A percentile compares a stretch with the other conserved stretches of the same genome.
phyloP scores from a whole-genome alignment of 2,329 filamentous ascomycete species.

The Pseudocercospora vitis region DNA sequence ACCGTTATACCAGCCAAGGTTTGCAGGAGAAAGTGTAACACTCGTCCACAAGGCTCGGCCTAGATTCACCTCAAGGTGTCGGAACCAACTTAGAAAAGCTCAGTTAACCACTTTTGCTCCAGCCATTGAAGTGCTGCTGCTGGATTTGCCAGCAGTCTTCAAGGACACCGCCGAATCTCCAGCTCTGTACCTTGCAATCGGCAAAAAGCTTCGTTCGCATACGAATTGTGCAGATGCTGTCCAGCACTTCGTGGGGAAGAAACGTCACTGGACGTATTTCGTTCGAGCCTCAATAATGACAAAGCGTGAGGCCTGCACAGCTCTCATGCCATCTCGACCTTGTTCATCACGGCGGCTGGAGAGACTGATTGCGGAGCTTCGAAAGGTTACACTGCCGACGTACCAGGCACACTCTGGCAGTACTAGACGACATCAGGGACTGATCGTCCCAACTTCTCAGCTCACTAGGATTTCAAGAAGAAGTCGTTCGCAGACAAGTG shows the following conservation, averaged over 20 bases:
- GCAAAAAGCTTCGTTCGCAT: background rate
- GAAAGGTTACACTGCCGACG: background rate
- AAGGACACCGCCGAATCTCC: background rate
- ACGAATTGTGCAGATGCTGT: background rate
- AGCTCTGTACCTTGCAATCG: background rate
- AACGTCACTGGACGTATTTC: background rate
- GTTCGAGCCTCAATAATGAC: background rate
- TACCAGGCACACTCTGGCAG: background rate
- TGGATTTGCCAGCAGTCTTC: background rate
- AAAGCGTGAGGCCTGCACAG: background rate
- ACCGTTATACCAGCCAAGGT: too few relatives aligned
- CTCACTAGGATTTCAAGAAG: background rate
- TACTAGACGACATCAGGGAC: background rate
- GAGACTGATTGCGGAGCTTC: background rate
- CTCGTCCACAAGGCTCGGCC: too few relatives aligned
- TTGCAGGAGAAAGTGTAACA: too few relatives aligned
- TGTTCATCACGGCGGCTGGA: background rate
- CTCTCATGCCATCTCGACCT: background rate
- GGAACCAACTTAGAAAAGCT: too few relatives aligned
- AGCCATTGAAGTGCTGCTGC: background rate
- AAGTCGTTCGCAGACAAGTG: too few relatives aligned
- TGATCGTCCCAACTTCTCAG: background rate
- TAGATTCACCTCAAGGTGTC: too few relatives aligned
- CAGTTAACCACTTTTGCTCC: too few relatives aligned
- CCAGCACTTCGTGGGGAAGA: background rate